Evolutionary conservation across 2,329 filamentous ascomycete species (phyloP).

Genomic region (Cadophora luteo-olivacea): DNA sequence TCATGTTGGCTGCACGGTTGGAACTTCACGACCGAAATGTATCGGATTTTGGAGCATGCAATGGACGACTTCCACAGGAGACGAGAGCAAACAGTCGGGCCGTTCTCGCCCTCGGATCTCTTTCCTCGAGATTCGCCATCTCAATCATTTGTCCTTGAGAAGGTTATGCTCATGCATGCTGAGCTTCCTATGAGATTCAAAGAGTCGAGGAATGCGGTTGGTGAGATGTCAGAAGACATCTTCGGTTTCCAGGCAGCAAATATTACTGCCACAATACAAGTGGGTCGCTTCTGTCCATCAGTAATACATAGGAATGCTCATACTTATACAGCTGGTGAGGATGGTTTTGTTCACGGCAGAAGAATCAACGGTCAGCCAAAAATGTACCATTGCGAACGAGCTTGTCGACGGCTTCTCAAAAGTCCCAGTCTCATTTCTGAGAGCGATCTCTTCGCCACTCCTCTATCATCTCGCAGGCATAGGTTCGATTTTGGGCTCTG

Average conservation of each 20-base stretch:
- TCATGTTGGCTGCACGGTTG: conserved; percentile 59
- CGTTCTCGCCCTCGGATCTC: conserved; percentile 23
- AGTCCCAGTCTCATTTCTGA: conserved; percentile 50
- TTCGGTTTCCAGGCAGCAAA: conserved; percentile 58
- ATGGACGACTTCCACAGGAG: conserved; percentile 31
- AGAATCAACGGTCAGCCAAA: conserved; percentile 49
- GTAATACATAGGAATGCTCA: neutral
- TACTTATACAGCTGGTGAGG: conserved; percentile 47
- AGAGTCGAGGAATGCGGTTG: conserved; percentile 17
- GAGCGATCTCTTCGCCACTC: conserved; percentile 55
- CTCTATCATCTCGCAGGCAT: conserved; percentile 57
- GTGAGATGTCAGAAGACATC: conserved; percentile 28
- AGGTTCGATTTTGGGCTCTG: conserved; percentile 55
- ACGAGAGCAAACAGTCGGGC: conserved; percentile 13
- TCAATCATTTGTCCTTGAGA: conserved; percentile 27
- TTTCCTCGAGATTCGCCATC: conserved; percentile 21
- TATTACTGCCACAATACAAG: conserved; percentile 50
- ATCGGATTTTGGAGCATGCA: conserved; percentile 61
- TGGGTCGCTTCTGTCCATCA: neutral
- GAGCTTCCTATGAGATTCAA: conserved; percentile 33
- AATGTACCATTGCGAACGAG: conserved; percentile 53
- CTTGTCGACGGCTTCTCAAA: conserved; percentile 50
- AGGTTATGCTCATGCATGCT: conserved; percentile 34
- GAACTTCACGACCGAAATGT: conserved; percentile 64
- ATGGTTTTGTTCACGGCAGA: conserved; percentile 52